A percentile compares a stretch with the other conserved stretches of the same genome.
Conservation (phyloP, 140 eudicot genomes). For the Senecio squalidus region DNA sequence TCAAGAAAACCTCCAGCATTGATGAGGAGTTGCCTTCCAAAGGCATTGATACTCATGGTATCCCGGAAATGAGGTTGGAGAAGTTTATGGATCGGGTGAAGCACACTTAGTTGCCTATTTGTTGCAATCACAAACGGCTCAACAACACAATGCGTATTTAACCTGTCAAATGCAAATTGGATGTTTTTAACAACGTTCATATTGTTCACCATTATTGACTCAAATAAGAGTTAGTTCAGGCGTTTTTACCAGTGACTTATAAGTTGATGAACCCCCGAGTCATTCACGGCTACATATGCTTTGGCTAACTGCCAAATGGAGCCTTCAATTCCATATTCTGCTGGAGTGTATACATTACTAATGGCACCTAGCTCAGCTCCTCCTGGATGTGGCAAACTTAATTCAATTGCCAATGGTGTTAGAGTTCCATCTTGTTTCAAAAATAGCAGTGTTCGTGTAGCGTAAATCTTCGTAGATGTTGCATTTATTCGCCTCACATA, state of each 20-base stretch:
- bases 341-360: conserved; percentile 52
- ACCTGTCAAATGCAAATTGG: conserved; percentile 30
- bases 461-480: conserved; percentile 62
- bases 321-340: conserved; percentile 44
- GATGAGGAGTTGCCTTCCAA: conserved; percentile 43
- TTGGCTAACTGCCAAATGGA: conserved; percentile 66
- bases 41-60: conserved; percentile 55
- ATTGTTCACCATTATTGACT: no score
- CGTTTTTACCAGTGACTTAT: conserved; percentile 40
- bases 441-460: conserved; percentile 52
- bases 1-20: conserved; percentile 54
- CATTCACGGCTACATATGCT: conserved; percentile 66
- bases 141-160: conserved; percentile 53
- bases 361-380: conserved; percentile 40
- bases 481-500: conserved; percentile 60
- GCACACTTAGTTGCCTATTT: conserved; percentile 49
- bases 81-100: conserved; percentile 70
- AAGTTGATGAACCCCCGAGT: conserved; percentile 63
- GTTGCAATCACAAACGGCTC: conserved; percentile 72
- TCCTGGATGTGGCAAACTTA: conserved; percentile 51
- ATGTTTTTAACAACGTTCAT: not conserved
- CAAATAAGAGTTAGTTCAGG: not conserved
- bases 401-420: conserved; percentile 59
- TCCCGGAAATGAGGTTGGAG: conserved; percentile 70
- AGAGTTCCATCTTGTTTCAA: conserved; percentile 48